Base-by-base conservation (phyloP, 2,329 filamentous ascomycete genomes). In the Pseudogymnoascus sp. region DNA sequence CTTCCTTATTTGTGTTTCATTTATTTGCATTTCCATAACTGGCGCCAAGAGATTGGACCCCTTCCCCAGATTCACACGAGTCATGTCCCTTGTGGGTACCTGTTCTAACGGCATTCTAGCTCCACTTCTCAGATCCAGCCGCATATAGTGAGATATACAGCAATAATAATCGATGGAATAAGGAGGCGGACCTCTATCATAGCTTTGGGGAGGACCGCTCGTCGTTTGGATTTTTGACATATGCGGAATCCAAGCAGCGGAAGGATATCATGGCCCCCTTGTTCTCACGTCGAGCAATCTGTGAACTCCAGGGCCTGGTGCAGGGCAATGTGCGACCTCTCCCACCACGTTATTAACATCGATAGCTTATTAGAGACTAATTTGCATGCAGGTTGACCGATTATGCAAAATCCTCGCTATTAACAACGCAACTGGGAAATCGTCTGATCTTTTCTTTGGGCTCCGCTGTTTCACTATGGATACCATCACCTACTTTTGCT, bases 61-160 rank as follows among this genome's bases (percentile, higher is more conserved):
- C n/a, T 56, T 31, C 46, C 46, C 46, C 46, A 18, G 25, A 53
- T 2, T 31, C n/a, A 8, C 44, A 14, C 25, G 21, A 28, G 44
- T 28, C 44, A 16, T 8, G 46, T 18, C n/a, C 28, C 25, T 28
- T 28, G 46, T 34, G 25, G 46, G 46, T 56, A 18, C 46, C 16
- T 31, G 25, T 56, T 31, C 46, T 56, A 62, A 62, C 38, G 46
- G 28, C 11, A 6, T 23, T 16, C 38, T 63, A 78, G 75, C 73
- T 79, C 34, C 76, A 79, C 64, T 79, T 79, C 69, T 73, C 73
- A 8, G 71, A 74, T 16, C 77, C 78, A 1, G 60, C 73, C 7
- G 76, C 74, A 23, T 79, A 78, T 66, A 70, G 76, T 65, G 76
- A 76, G 38, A 79, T 79, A 38, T 79, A 79, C 68, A 76, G 74